Conservation (phyloP, 1,139 yeast genomes). For the Suhomyces atakaporum region DNA sequence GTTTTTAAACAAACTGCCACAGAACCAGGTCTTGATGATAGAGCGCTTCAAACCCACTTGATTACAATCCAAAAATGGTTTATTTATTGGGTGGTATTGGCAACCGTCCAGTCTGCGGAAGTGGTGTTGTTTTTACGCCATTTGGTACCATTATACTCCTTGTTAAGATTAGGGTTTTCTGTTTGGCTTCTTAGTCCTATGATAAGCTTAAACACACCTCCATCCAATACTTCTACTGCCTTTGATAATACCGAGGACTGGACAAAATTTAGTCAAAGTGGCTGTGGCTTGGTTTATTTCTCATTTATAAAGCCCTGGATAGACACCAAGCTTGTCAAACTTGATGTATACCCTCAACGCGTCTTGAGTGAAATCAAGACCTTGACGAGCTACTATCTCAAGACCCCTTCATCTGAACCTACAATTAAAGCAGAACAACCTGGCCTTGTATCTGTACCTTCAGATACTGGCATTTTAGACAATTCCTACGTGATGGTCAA, state of each 20-base stretch:
- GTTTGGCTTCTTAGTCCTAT: slow-evolving; percentile 59
- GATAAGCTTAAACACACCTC: slow-evolving; percentile 13
- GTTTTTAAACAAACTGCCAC: slow-evolving; percentile 21
- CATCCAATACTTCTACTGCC: slow-evolving; percentile 1
- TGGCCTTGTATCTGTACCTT: not conserved
- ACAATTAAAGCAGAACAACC: not conserved
- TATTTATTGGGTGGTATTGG: slow-evolving; percentile 57
- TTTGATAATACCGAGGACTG: slow-evolving; percentile 21
- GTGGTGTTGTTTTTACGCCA: slow-evolving; percentile 33
- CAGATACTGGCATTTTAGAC: slow-evolving; percentile 13
- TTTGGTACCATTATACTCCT: slow-evolving; percentile 51
- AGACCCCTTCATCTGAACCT: not conserved
- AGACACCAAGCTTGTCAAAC: slow-evolving; percentile 21
- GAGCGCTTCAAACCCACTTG: slow-evolving; percentile 28
- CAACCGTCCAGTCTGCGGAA: slow-evolving; percentile 37
- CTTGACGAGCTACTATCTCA: slow-evolving; percentile 2
- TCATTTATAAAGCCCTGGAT: slow-evolving; percentile 35
- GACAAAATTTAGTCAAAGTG: slow-evolving; percentile 24
- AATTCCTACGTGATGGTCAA: slow-evolving; percentile 21
- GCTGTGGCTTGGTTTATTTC: slow-evolving; percentile 43
- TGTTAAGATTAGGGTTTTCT: slow-evolving; percentile 42
- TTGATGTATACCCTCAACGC: slow-evolving; percentile 6
- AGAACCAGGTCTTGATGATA: slow-evolving; percentile 15
- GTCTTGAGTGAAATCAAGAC: slow-evolving; percentile 5
- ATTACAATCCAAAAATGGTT: slow-evolving; percentile 56